These are phyloP conservation scores for Tilletiaria anomala DNA, from an alignment of 1,284 basidiomycete genomes.

Conservation along the genomic window DNA sequence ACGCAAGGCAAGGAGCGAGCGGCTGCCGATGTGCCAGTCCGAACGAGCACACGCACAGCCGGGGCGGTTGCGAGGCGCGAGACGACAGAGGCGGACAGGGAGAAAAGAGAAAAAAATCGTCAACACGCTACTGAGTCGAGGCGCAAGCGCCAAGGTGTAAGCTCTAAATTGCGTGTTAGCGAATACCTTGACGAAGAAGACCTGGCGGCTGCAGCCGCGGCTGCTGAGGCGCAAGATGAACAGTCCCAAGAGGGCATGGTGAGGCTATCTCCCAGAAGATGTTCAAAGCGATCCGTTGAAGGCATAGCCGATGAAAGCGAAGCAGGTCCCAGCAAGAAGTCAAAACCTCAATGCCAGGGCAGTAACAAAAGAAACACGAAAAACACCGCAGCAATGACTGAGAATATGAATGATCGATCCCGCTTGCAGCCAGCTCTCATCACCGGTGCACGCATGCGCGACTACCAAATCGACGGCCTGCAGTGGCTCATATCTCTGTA, in stretches of 20 bases:
- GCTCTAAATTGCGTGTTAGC: slow-evolving; percentile 5
- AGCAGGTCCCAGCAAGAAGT: slow-evolving; percentile 44
- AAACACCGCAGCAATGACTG: slow-evolving; percentile 1
- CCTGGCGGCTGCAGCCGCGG: slow-evolving; percentile 9
- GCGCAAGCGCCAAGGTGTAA: too few relatives aligned
- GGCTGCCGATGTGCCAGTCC: not conserved
- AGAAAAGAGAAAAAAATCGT: slow-evolving; percentile 11
- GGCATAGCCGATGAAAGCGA: slow-evolving; percentile 40
- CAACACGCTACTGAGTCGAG: too few relatives aligned
- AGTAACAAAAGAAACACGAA: slow-evolving; percentile 1
- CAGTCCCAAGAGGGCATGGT: slow-evolving; percentile 12
- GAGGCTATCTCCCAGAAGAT: too few relatives aligned
- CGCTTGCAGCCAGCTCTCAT: slow-evolving; percentile 57
- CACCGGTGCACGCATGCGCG: slow-evolving; percentile 68
- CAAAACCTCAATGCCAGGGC: slow-evolving; percentile 44
- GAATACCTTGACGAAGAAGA: slow-evolving; percentile 19
- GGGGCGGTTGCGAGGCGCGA: not conserved
- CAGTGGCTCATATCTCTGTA: slow-evolving; percentile 91
- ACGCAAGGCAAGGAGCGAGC: slow-evolving; percentile 4
- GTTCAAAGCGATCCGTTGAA: too few relatives aligned
- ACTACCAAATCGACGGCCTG: slow-evolving; percentile 85
- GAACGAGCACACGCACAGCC: not conserved
- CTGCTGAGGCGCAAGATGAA: slow-evolving; percentile 1
- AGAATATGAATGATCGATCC: slow-evolving; percentile 9
- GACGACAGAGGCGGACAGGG: not conserved